A percentile compares a stretch with the other conserved stretches of the same genome.
Evolutionary conservation across 352 stramenopile species (phyloP).

Genomic region (Phytophthora pini): DNA sequence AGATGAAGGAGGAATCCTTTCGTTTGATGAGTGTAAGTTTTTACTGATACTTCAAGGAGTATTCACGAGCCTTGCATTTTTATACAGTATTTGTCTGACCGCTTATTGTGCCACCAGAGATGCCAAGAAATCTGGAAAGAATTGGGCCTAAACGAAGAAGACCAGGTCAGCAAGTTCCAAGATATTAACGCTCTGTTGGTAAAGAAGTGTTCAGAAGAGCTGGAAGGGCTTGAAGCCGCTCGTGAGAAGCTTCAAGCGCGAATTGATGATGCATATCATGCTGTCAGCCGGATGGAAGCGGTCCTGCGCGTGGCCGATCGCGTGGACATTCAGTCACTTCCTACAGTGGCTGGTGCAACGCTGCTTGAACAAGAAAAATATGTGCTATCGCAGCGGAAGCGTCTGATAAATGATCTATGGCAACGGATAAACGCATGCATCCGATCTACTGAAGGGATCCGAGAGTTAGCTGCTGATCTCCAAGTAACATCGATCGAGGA

Average conservation of each 20-base stretch:
- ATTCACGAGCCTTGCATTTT: background rate
- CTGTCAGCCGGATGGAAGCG: constrained; percentile 55
- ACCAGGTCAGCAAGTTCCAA: constrained; percentile 62
- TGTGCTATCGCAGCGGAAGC: constrained; percentile 33
- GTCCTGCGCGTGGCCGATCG: constrained; percentile 45
- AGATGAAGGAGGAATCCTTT: constrained; percentile 72
- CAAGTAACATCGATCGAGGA: constrained; percentile 44
- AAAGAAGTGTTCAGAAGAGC: constrained; percentile 66
- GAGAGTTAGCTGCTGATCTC: constrained; percentile 45
- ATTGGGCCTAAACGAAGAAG: constrained; percentile 55
- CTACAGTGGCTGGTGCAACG: constrained; percentile 40
- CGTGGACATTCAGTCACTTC: constrained; percentile 48
- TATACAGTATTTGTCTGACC: constrained; percentile 1
- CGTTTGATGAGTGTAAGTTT: constrained; percentile 59
- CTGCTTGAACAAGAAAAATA: constrained; percentile 68
- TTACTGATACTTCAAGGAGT: background rate
- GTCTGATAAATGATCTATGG: constrained; percentile 53
- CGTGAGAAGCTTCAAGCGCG: constrained; percentile 55
- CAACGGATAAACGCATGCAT: constrained; percentile 47
- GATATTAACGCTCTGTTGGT: constrained; percentile 66
- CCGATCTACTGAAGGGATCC: constrained; percentile 43
- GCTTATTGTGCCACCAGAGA: constrained; percentile 34
- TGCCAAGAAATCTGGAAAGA: constrained; percentile 80
- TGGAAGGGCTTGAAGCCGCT: constrained; percentile 58
- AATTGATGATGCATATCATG: constrained; percentile 45